These are phyloP conservation scores for Lanmaoa rubissima DNA, from an alignment of 768 basidiomycete species.

Conservation along the genomic window DNA sequence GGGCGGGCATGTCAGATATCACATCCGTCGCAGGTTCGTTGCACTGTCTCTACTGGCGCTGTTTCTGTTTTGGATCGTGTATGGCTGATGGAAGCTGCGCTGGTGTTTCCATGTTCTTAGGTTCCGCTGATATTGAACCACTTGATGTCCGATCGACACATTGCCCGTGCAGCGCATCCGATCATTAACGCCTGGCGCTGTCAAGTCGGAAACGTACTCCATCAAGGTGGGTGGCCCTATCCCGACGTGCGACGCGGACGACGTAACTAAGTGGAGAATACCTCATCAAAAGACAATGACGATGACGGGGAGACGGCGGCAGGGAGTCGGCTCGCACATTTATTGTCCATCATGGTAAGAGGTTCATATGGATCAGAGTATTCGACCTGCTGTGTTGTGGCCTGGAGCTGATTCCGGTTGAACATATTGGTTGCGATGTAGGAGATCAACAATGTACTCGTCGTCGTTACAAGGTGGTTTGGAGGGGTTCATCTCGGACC, in stretches of 20 bases:
- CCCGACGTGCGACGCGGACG: background rate
- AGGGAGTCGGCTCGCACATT: slow-evolving; percentile 84
- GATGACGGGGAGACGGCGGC: slow-evolving; percentile 95
- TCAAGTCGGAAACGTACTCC: slow-evolving; percentile 60
- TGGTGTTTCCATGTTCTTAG: slow-evolving; percentile 35
- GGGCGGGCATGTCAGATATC: slow-evolving; percentile 82
- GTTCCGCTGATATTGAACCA: slow-evolving; percentile 65
- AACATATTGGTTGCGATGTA: slow-evolving; percentile 26
- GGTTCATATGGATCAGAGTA: background rate
- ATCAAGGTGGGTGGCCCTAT: slow-evolving; percentile 57
- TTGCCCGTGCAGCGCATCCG: slow-evolving; percentile 75
- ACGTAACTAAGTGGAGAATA: background rate
- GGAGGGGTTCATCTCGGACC: slow-evolving; percentile 91
- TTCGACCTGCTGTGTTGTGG: background rate
- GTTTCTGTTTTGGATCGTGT: background rate
- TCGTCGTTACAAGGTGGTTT: slow-evolving; percentile 92
- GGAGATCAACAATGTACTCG: slow-evolving; percentile 82
- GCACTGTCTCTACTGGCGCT: background rate
- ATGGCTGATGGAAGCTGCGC: background rate
- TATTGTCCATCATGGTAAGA: slow-evolving; percentile 82
- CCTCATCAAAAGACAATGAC: slow-evolving; percentile 67
- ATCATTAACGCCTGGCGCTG: slow-evolving; percentile 84
- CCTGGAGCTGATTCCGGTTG: background rate
- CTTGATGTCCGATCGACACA: slow-evolving; percentile 68
- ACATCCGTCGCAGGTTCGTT: slow-evolving; percentile 66